A percentile compares a stretch with the other conserved stretches of the same genome.
phyloP scores from a whole-genome alignment of 108 stramenopile genomes.

The Conticribra weissflogii region DNA sequence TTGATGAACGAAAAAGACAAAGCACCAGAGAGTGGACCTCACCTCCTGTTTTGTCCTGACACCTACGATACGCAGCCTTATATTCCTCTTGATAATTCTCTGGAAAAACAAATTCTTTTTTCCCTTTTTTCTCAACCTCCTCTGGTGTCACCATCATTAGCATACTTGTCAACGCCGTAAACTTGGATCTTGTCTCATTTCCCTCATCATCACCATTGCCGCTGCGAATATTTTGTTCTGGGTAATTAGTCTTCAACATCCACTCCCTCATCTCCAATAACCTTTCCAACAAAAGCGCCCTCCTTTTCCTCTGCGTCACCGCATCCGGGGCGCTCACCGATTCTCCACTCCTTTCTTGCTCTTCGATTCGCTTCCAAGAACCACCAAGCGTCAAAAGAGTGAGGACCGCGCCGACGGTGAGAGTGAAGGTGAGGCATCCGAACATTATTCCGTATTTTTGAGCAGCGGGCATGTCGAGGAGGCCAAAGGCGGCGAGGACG shows the following conservation, averaged over 20 bases:
- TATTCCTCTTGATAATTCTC: constrained; percentile 67
- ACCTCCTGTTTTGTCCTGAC: constrained; percentile 88
- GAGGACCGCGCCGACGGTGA: constrained; percentile 72
- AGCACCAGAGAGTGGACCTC: constrained; percentile 2
- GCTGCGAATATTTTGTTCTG: constrained; percentile 20
- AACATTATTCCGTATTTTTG: constrained; percentile 86
- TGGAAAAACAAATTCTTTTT: constrained; percentile 12
- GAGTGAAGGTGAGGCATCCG: constrained; percentile 67
- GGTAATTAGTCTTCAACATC: constrained; percentile 62
- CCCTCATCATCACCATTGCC: constrained; percentile 46
- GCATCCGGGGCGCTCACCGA: constrained; percentile 50
- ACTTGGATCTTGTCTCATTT: too few species aligned
- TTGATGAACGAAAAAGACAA: not conserved
- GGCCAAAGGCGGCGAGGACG: constrained; percentile 71
- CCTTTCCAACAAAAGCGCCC: constrained; percentile 75
- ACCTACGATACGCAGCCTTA: constrained; percentile 70
- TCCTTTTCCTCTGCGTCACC: constrained; percentile 54
- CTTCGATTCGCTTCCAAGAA: constrained; percentile 71
- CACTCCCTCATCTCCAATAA: constrained; percentile 69
- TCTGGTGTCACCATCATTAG: constrained; percentile 36
- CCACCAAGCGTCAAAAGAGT: constrained; percentile 73
- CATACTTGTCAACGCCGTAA: constrained; percentile 40
- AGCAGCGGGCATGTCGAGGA: constrained; percentile 69
- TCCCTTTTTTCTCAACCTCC: constrained; percentile 11
- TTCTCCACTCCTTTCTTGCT: constrained; percentile 63